A percentile compares a stretch with the other conserved stretches of the same genome.
These are phyloP conservation scores for Euphorbia peplus DNA, from an alignment of 345 rosid genomes.

Conservation along the genomic window DNA sequence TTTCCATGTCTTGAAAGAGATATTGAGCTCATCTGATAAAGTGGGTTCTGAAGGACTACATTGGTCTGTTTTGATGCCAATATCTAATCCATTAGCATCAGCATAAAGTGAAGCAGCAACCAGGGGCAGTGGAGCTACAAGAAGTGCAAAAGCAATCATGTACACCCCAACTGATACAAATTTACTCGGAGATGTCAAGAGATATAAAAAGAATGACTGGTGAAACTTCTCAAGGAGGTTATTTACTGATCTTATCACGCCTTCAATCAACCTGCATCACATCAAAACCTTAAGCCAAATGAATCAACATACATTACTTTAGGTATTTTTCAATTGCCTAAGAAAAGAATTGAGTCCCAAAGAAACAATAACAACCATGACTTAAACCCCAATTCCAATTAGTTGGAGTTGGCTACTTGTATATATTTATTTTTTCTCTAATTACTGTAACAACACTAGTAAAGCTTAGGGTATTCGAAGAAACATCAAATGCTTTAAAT, in stretches of 20 bases:
- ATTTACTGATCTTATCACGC: constrained; percentile 79
- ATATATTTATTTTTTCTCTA: neutral
- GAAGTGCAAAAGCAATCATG: constrained; percentile 92
- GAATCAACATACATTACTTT: constrained; percentile 1
- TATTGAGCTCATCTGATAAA: constrained; percentile 18
- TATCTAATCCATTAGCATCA: constrained; percentile 40
- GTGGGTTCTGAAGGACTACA: constrained; percentile 12
- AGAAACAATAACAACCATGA: neutral
- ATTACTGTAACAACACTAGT: neutral
- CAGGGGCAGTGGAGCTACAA: constrained; percentile 84
- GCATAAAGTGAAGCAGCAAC: constrained; percentile 82
- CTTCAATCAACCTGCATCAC: constrained; percentile 84
- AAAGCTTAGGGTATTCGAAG: neutral
- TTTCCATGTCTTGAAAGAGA: constrained; percentile 55
- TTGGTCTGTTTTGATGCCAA: constrained; percentile 25
- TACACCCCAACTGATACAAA: constrained; percentile 94
- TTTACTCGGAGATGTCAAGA: constrained; percentile 73
- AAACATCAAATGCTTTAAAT: constrained; percentile 1
- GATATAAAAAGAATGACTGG: constrained; percentile 89
- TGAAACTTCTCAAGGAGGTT: constrained; percentile 98
- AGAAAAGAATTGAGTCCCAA: constrained; percentile 1
- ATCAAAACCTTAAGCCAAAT: constrained; percentile 22
- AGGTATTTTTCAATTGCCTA: constrained; percentile 1
- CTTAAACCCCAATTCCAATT: neutral
- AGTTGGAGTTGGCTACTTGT: neutral